phyloP scores from a whole-genome alignment of 306 rosid genomes.

The Adenanthera pavonina region DNA sequence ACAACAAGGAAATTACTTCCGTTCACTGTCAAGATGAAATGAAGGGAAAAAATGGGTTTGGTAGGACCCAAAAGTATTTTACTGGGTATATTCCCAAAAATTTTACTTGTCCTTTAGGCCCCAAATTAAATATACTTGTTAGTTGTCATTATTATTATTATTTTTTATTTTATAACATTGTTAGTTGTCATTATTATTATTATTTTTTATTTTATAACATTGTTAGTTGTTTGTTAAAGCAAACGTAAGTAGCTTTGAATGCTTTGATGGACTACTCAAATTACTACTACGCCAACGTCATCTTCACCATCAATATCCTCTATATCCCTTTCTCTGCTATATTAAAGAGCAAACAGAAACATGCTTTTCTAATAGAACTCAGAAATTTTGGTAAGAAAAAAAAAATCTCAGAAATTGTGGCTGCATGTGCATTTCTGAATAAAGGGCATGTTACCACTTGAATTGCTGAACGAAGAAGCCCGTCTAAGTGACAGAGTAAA shows the following conservation, averaged over 20 bases:
- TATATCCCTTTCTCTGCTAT: not conserved
- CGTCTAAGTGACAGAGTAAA: not conserved
- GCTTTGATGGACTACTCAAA: not conserved
- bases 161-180: not conserved
- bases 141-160: too few species aligned
- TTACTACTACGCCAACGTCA: not conserved
- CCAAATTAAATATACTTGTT: too few species aligned
- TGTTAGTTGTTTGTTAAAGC: not conserved
- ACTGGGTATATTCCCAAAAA: not conserved
- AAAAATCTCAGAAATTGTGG: not conserved
- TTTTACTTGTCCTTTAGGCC: too few species aligned
- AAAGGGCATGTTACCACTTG: not conserved
- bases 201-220: too few species aligned
- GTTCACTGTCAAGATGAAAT: too few species aligned
- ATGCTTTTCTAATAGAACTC: not conserved
- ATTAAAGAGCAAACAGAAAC: not conserved
- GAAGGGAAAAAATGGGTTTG: too few species aligned
- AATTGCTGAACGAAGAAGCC: not conserved
- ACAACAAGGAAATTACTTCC: too few species aligned
- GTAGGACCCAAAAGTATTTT: too few species aligned
- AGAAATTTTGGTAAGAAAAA: not conserved
- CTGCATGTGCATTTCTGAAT: not conserved
- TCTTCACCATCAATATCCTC: not conserved
- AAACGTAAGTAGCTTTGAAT: not conserved
- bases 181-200: not conserved